Percentiles rank a stretch among this genome's conserved stretches.
phyloP scores from a whole-genome alignment of 371 early-diverging fungal genomes.

The Syncephalastrum racemosum region DNA sequence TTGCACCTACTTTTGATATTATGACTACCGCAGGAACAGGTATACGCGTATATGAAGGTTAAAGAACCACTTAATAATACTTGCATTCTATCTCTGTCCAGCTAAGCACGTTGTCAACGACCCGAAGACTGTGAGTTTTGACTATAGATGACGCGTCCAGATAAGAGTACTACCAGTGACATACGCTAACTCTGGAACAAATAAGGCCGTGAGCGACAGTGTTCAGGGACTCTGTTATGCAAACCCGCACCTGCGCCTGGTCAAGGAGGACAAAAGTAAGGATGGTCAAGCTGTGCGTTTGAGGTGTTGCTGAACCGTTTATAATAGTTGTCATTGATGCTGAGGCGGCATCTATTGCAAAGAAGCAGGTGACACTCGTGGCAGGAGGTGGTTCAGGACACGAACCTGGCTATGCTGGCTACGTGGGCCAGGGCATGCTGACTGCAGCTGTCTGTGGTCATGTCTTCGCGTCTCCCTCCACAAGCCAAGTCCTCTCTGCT shows the following conservation, averaged over 20 bases:
- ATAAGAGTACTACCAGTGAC: neutral
- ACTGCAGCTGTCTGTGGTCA: conserved; percentile 80
- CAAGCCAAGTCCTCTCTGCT: conserved; percentile 71
- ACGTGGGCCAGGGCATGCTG: conserved; percentile 73
- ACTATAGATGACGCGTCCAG: neutral
- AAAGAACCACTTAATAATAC: too few species aligned
- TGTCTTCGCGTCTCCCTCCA: conserved; percentile 82
- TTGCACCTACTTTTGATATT: too few species aligned
- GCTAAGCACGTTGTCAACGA: conserved; percentile 42
- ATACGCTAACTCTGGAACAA: neutral
- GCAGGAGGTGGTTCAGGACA: conserved; percentile 87
- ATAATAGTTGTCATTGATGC: conserved; percentile 52
- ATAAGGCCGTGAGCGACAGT: conserved; percentile 37
- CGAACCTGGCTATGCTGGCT: conserved; percentile 82
- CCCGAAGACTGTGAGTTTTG: conserved; percentile 27
- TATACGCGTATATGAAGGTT: too few species aligned
- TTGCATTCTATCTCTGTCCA: conserved; percentile 1
- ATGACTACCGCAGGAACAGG: too few species aligned
- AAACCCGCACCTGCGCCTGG: conserved; percentile 32
- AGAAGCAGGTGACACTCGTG: conserved; percentile 70
- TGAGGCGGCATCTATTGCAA: conserved; percentile 36
- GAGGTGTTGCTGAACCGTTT: neutral
- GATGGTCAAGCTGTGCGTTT: too few species aligned
- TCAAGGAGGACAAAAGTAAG: conserved; percentile 36
- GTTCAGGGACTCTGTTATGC: conserved; percentile 44